Evolutionary conservation across 305 asterid species (phyloP).

Genomic region (Fraxinus baroniana): DNA sequence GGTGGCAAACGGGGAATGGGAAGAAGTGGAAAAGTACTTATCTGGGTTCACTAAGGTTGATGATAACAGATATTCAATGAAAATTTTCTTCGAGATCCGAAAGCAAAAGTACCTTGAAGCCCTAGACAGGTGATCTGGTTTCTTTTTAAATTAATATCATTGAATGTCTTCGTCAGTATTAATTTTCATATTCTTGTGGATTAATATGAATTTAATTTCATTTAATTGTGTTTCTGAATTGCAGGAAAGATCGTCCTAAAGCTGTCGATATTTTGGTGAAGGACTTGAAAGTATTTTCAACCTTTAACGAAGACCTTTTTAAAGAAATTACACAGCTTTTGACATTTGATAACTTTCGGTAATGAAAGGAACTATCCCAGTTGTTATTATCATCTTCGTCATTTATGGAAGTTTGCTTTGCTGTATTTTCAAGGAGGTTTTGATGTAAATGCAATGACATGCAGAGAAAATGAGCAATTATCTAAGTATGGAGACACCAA

Average conservation of each 20-base stretch:
- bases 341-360: conserved; percentile 57
- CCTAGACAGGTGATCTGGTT: conserved; percentile 44
- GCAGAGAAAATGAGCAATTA: conserved; percentile 64
- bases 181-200: neutral
- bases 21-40: conserved; percentile 58
- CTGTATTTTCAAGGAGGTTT: neutral
- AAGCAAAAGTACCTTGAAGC: conserved; percentile 70
- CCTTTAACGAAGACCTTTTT: conserved; percentile 50
- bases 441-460: conserved; percentile 1
- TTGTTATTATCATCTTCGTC: neutral
- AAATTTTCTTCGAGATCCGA: conserved; percentile 62
- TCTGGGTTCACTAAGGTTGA: conserved; percentile 60
- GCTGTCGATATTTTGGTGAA: conserved; percentile 57
- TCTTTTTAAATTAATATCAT: neutral
- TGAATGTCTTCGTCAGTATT: neutral
- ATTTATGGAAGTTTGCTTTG: neutral
- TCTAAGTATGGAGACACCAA: conserved; percentile 61
- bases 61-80: conserved; percentile 57
- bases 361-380: neutral
- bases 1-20: conserved; percentile 62
- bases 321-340: conserved; percentile 59
- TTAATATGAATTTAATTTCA: neutral
- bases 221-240: conserved; percentile 5
- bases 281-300: conserved; percentile 53
- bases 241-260: conserved; percentile 49